A percentile compares a stretch with the other conserved stretches of the same genome.
phyloP scores from a whole-genome alignment of 2,329 filamentous ascomycete species.

The Bisporella sp. region DNA sequence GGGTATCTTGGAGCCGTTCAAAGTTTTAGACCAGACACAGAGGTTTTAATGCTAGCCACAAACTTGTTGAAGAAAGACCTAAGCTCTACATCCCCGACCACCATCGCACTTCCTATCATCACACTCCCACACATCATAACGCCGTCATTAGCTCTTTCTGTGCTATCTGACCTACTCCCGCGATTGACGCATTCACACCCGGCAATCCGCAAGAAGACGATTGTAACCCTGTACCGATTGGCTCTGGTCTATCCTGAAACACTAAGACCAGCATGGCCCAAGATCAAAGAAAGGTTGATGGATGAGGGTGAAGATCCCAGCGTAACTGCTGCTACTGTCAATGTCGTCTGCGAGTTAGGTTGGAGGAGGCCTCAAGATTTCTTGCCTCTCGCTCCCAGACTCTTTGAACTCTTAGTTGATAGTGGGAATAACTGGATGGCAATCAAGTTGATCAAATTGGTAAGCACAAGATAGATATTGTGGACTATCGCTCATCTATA shows the following conservation, averaged over 20 bases:
- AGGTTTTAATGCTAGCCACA: constrained; percentile 95
- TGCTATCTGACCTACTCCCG: constrained; percentile 79
- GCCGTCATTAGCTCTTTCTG: constrained; percentile 81
- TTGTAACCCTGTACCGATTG: constrained; percentile 88
- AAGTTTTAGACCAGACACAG: constrained; percentile 91
- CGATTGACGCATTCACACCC: constrained; percentile 81
- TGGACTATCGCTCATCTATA: constrained; percentile 57
- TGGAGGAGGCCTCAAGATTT: constrained; percentile 94
- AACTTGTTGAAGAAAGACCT: constrained; percentile 96
- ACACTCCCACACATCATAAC: constrained; percentile 95
- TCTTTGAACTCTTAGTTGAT: constrained; percentile 89
- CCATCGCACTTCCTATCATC: constrained; percentile 77
- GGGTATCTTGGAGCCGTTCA: constrained; percentile 94
- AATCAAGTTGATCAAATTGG: constrained; percentile 96
- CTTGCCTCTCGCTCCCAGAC: constrained; percentile 77
- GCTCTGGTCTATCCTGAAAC: constrained; percentile 96
- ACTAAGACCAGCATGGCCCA: constrained; percentile 87
- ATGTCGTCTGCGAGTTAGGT: constrained; percentile 92
- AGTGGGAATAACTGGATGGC: constrained; percentile 99
- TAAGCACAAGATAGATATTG: constrained; percentile 35
- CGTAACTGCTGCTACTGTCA: constrained; percentile 92
- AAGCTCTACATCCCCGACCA: constrained; percentile 61
- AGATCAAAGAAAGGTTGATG: constrained; percentile 90
- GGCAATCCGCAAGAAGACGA: constrained; percentile 87
- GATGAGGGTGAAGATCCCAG: constrained; percentile 85